A percentile compares a stretch with the other conserved stretches of the same genome.
Conservation (phyloP, 495 filamentous ascomycete genomes). For the Cercophora newfieldiana region DNA sequence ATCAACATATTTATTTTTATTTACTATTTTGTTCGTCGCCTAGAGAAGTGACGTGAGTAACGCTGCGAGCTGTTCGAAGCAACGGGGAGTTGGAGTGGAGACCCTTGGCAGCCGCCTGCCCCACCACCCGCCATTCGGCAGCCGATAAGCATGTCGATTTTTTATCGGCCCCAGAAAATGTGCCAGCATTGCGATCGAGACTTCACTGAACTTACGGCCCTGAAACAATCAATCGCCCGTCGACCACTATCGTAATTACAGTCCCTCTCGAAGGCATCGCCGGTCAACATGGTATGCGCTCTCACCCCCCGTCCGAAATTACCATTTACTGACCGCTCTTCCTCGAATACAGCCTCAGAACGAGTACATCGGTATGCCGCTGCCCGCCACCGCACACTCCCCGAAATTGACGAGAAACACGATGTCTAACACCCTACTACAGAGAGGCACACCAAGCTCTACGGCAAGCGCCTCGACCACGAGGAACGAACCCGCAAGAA, state of each 20-base stretch:
- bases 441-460: slow-evolving; percentile 37
- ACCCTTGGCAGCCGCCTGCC: slow-evolving; percentile 7
- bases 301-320: background rate
- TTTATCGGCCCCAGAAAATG: slow-evolving; percentile 25
- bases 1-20: background rate
- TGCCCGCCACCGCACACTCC: background rate
- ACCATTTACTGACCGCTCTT: slow-evolving; percentile 20
- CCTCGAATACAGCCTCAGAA: slow-evolving; percentile 71
- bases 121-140: slow-evolving; percentile 23
- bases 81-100: background rate
- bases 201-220: background rate
- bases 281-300: slow-evolving; percentile 35
- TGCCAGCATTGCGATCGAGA: background rate
- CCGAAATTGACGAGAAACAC: slow-evolving; percentile 40
- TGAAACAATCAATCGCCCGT: background rate
- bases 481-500: slow-evolving; percentile 91
- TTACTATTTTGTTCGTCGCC: background rate
- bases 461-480: slow-evolving; percentile 71
- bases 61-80: background rate
- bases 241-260: slow-evolving; percentile 7
- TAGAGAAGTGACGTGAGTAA: background rate
- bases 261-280: slow-evolving; percentile 35
- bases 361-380: slow-evolving; percentile 73
- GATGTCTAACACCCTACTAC: slow-evolving; percentile 11
- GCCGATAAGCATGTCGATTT: slow-evolving; percentile 30